Base-by-base conservation (phyloP, 2,329 filamentous ascomycete genomes). In the Talaromyces sp. region DNA sequence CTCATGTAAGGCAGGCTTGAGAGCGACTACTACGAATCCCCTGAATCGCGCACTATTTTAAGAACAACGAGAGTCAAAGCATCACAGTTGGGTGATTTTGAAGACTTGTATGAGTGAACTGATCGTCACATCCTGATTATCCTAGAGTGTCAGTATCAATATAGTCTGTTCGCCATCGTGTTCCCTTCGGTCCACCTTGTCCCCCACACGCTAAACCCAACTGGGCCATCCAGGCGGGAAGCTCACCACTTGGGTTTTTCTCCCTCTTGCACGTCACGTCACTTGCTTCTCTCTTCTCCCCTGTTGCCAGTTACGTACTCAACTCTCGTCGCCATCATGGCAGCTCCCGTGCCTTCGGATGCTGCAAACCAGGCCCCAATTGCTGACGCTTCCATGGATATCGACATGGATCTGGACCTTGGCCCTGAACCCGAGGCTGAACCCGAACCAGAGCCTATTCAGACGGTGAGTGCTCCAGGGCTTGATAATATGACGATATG, bases 371-470 rank as follows among this genome's bases (percentile, higher is more conserved):
- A 47, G 14, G 20, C 47, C 19, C 39, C 60, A n/a, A 47, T 59
- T 36, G 70, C 67, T 56, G 70, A 74, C 47, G 58, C 60, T 32
- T 62, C 62, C 52, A 79, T 90, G 86, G 87, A 91, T 71, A 86
- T 90, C 51, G 87, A 90, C 58, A 89, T 90, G 85, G 87, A 86
- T 64, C 16, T 39, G 36, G 36, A 19, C 16, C 19, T 46, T 14
- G 80, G 79, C 32, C 73, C 78, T 10, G 78, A 81, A 44, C 73
- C 79, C 3, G 78, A 82, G 30, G 77, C 72, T 3, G 74, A 75
- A 30, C 77, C 73, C 8, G 74, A 75, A 11, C 62, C 66, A 20
- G 70, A 75, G 32, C 49, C 48, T 37, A 70, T 72, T 51, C 65
- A 70, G 43, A 57, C 60, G 19, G 71, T 72, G 57, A 66, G 70